Base-by-base conservation (phyloP, 768 basidiomycete species). In the Boletus reticulatus region DNA sequence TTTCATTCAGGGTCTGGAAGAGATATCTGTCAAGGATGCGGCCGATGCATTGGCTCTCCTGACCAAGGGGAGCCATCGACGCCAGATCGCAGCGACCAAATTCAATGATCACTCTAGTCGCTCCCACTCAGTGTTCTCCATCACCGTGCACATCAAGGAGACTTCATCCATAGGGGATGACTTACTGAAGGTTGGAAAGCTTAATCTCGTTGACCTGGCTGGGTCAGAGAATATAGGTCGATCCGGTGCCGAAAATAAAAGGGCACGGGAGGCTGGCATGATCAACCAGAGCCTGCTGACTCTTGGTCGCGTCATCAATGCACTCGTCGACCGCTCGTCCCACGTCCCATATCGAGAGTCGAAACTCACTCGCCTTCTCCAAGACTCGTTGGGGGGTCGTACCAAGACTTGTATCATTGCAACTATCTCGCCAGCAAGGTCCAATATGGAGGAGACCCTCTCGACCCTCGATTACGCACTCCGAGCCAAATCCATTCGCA, bases 381-480 rank as follows among this genome's bases (percentile, higher is more conserved):
- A 98, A 87, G 97, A 99, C 73, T 99, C 97, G n/a, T 80, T 99
- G 6, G 97, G 97, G 7, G 97, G 97, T 0, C 83, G 87, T 32
- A 99, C 97, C 7, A 98, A 98, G 75, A 99, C 97, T 0, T 96
- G 94, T 64, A 94, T 99, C 67, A 91, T 99, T 58, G 97, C 95
- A 0, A 98, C 97, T 7, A 84, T 98, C 64, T 96, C 94, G 10
- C 96, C 97, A 1, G 91, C 93, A 6, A 85, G 92, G 22, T 91
- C 86, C 24, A 98, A 96, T 67, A 82, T 96, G 75, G 97, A 99
- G 72, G 97, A 98, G 73, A 98, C 97, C 0, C 82, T 97, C 19
- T 97, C 95, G 4, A 99, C 97, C 0, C 86, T 99, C 43, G 94
- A 98, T 70, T 99, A 99, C 63, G 96, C 97, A 31, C 82, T 93